Evolutionary conservation across 2,329 filamentous ascomycete species (phyloP).

Genomic region (Cladosporium sp.): DNA sequence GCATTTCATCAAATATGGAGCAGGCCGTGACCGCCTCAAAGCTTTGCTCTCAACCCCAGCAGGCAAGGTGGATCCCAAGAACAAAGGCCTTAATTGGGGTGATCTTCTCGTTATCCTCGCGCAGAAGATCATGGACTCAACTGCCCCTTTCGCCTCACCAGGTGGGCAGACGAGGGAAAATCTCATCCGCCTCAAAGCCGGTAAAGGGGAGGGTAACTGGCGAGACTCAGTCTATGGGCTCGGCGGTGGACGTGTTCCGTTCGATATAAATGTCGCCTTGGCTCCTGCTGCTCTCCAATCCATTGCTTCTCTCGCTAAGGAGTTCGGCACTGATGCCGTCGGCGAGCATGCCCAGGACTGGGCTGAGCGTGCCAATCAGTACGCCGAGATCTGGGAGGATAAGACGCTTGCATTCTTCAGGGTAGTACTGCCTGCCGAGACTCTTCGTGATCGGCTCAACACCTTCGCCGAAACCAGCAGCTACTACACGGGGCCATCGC

Average conservation of each 20-base stretch:
- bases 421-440: neutral
- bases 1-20: neutral
- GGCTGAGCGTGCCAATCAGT: neutral
- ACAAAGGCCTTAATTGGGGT: neutral
- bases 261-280: neutral
- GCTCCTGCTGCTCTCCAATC: neutral
- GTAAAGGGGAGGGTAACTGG: neutral
- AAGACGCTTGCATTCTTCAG: neutral
- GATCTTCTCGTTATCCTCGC: neutral
- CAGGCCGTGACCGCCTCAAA: neutral
- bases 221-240: neutral
- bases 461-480: neutral
- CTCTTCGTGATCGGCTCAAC: neutral
- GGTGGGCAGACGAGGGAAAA: neutral
- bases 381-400: neutral
- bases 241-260: neutral
- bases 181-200: neutral
- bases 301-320: neutral
- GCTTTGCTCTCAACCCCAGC: neutral
- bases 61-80: neutral
- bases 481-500: neutral
- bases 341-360: neutral
- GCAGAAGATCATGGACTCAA: neutral
- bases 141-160: neutral
- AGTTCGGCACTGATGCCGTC: neutral